phyloP scores from a whole-genome alignment of 2,329 filamentous ascomycete genomes.

The Dactylellina sp. region DNA sequence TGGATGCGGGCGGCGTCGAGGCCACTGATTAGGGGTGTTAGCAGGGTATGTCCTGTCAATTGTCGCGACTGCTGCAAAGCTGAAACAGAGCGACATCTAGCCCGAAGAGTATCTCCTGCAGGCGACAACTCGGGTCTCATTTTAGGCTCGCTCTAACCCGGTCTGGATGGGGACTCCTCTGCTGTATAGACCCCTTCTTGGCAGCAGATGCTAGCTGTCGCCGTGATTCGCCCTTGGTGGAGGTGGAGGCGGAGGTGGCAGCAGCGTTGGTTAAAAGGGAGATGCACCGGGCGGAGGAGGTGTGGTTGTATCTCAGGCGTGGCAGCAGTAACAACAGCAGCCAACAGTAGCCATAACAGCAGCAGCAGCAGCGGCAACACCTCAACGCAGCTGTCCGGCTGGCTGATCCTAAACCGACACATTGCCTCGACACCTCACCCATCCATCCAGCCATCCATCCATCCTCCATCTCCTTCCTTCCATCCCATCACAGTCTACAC shows the following conservation, averaged over 20 bases:
- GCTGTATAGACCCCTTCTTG: conserved; percentile 25
- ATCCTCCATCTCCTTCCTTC: conserved; percentile 4
- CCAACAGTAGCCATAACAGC: too few relatives aligned
- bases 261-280: neutral
- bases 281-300: too few relatives aligned
- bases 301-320: too few relatives aligned
- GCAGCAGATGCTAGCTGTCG: conserved; percentile 21
- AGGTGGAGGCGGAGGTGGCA: conserved; percentile 3
- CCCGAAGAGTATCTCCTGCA: conserved; percentile 15
- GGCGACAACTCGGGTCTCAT: conserved; percentile 6
- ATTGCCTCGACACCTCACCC: conserved; percentile 26
- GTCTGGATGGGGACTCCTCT: neutral
- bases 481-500: conserved; percentile 9
- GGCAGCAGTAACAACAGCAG: too few relatives aligned
- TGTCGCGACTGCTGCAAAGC: conserved; percentile 33
- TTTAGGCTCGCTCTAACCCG: conserved; percentile 25
- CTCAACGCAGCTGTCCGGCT: neutral
- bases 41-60: conserved; percentile 8
- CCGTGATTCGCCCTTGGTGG: neutral
- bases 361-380: neutral
- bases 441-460: conserved; percentile 8
- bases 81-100: conserved; percentile 31
- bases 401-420: neutral
- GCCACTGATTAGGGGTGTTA: neutral
- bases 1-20: neutral